These are phyloP conservation scores for Arabidopsis suecica DNA, from an alignment of 345 rosid species.

Conservation along the genomic window DNA sequence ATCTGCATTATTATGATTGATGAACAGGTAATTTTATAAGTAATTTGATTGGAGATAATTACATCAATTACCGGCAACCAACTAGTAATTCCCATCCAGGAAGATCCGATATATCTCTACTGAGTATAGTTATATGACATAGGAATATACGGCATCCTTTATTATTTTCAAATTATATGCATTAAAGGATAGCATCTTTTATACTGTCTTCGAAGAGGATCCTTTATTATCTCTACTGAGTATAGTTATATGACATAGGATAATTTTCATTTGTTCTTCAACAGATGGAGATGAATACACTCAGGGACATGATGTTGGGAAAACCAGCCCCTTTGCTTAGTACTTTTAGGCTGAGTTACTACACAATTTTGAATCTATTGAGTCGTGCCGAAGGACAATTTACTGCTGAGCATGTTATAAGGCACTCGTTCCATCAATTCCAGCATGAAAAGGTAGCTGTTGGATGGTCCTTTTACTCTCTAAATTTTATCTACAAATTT, in stretches of 20 bases:
- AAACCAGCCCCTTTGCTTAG: conserved; percentile 99
- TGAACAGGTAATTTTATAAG: conserved; percentile 65
- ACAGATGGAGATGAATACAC: conserved; percentile 95
- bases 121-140: background rate
- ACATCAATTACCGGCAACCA: background rate
- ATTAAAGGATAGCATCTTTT: conserved; percentile 13
- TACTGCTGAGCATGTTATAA: conserved; percentile 95
- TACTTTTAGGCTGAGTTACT: conserved; percentile 97
- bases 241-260: no score
- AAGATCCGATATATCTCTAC: conserved; percentile 6
- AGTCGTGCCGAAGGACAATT: conserved; percentile 99
- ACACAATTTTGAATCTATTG: conserved; percentile 92
- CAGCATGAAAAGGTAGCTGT: conserved; percentile 90
- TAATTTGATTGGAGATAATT: background rate
- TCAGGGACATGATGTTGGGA: conserved; percentile 95
- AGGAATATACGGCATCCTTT: conserved; percentile 8
- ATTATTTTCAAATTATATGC: background rate
- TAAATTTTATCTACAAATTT: background rate
- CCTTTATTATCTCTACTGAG: no score
- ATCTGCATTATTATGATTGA: conserved; percentile 97
- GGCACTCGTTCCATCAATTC: conserved; percentile 95
- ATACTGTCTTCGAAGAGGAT: conserved; percentile 16
- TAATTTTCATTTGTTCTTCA: background rate
- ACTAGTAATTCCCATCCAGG: conserved; percentile 4
- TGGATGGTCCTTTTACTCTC: conserved; percentile 19